phyloP scores from a whole-genome alignment of 108 stramenopile genomes.

The Schizochytrium sp. region DNA sequence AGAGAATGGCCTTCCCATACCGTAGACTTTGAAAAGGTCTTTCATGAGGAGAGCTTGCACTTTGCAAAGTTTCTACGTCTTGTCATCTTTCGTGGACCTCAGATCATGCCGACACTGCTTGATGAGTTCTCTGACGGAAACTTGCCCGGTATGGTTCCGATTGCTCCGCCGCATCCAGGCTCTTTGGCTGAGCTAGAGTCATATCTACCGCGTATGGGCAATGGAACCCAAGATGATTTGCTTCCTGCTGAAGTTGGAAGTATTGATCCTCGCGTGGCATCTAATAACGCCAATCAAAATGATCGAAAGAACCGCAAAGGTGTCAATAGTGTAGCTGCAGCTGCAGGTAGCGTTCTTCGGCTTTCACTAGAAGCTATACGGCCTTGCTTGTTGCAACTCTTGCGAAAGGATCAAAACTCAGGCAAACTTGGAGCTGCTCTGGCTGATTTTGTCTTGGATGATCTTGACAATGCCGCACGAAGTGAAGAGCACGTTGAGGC shows the following conservation, averaged over 20 bases:
- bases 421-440: not conserved
- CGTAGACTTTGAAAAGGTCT: conserved; percentile 22
- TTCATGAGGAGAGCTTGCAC: not conserved
- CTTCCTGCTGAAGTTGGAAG: conserved; percentile 20
- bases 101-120: conserved; percentile 43
- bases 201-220: not conserved
- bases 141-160: not conserved
- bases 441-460: not conserved
- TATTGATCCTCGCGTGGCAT: not conserved
- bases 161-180: not conserved
- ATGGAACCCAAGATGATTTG: not conserved
- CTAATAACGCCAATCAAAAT: not conserved
- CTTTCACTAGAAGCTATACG: not conserved
- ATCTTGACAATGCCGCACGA: conserved; percentile 13
- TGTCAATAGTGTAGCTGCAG: not conserved
- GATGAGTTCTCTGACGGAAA: not conserved
- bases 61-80: conserved; percentile 60
- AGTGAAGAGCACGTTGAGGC: conserved; percentile 48
- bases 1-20: not conserved
- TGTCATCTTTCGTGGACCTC: conserved; percentile 63
- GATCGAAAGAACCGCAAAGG: conserved; percentile 30
- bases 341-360: not conserved
- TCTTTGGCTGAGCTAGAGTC: not conserved
- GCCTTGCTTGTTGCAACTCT: conserved; percentile 1
- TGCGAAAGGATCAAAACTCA: not conserved